Base-by-base conservation (phyloP, 352 stramenopile species). In the Globisporangium camurandrum region DNA sequence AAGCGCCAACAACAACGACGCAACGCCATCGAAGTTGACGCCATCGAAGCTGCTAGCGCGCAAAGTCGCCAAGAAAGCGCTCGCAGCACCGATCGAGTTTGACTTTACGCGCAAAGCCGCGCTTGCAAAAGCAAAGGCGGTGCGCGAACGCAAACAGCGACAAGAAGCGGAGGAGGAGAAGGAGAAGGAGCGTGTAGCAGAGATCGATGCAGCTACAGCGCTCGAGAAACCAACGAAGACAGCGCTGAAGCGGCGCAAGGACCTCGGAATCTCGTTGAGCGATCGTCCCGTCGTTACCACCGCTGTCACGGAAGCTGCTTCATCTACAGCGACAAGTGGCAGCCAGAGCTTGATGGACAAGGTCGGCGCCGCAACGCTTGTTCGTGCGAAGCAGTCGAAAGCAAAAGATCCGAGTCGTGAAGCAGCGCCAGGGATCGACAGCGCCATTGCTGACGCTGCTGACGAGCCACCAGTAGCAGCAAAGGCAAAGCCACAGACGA, bases 31-130 rank as follows among this genome's bases (percentile, higher is more conserved):
- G 30, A 34, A 34, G 14, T 8, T 1, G 30, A 51, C 46, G 12
- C 46, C 46, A 20, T 54, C 53, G 2, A 59, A 59, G 41, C 44
- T 54, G 26, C 50, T 57, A 17, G 44, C 63, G 19, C 62, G 65
- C 42, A 59, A 36, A 37, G 54, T 54, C 20, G 40, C 64, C 14
- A 58, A 57, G 39, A 68, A 65, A 49, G 61, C 57, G 26, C 60
- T 53, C 33, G 53, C 41, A 0, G 42, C 34, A 28, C 51, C 62
- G 5, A 5, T 79, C 6, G 72, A 79, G 42, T 84, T 84, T 19
- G 64, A 84, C 24, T 84, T 84, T 33, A 67, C 69, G 10, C 69
- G 66, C 34, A 67, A 62, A 22, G 71, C 67, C 39, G 68, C 63
- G 17, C 67, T 61, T 30, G 60, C 60, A 26, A 61, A 71, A 34